A percentile compares a stretch with the other conserved stretches of the same genome.
phyloP scores from a whole-genome alignment of 1,284 basidiomycete genomes.

The Retiboletus flavoniger region DNA sequence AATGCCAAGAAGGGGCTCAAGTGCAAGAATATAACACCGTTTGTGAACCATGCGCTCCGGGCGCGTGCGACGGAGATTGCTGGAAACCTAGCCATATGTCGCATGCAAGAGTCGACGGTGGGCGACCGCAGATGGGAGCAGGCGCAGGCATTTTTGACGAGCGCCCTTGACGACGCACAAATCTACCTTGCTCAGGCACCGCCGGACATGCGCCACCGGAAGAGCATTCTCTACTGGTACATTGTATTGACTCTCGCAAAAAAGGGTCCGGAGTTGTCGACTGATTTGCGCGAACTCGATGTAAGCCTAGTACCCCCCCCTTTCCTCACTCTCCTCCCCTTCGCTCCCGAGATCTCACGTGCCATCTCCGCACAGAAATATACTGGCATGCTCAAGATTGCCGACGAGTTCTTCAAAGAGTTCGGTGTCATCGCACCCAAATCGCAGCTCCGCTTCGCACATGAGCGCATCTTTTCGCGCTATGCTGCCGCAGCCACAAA shows the following conservation, averaged over 20 bases:
- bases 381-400: conserved; percentile 43
- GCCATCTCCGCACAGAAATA: conserved; percentile 33
- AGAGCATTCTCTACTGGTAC: conserved; percentile 54
- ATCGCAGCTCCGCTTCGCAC: conserved; percentile 48
- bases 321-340: neutral
- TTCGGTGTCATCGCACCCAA: conserved; percentile 43
- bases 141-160: conserved; percentile 55
- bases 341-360: neutral
- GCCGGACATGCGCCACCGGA: conserved; percentile 58
- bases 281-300: conserved; percentile 47
- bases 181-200: conserved; percentile 52
- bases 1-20: conserved; percentile 54
- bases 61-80: conserved; percentile 59
- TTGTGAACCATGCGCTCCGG: conserved; percentile 51
- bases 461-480: conserved; percentile 43
- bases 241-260: conserved; percentile 49
- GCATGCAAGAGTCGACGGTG: conserved; percentile 41
- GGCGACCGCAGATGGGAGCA: conserved; percentile 51
- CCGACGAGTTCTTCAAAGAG: conserved; percentile 47
- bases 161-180: conserved; percentile 56
- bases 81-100: conserved; percentile 47
- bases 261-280: conserved; percentile 47
- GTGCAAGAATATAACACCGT: conserved; percentile 44
- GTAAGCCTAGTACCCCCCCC: conserved; percentile 27
- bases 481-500: conserved; percentile 45